Conservation (phyloP, 2,329 filamentous ascomycete genomes). For the Calycina marina region DNA sequence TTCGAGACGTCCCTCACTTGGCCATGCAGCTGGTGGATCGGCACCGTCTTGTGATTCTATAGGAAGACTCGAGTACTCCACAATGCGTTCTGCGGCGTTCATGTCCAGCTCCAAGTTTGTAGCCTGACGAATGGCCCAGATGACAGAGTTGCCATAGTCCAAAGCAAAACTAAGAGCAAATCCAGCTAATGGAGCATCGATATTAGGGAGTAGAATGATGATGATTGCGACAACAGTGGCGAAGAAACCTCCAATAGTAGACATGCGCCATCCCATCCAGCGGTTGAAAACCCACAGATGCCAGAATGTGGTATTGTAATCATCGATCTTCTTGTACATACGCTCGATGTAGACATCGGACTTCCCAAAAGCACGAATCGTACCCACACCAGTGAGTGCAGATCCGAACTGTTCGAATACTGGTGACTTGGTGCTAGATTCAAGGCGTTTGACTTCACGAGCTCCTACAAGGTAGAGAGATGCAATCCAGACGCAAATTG, state of each 20-base stretch:
- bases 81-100: slow-evolving; percentile 62
- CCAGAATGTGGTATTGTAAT: slow-evolving; percentile 49
- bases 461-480: slow-evolving; percentile 53
- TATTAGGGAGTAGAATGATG: slow-evolving; percentile 43
- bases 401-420: slow-evolving; percentile 71
- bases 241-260: slow-evolving; percentile 54
- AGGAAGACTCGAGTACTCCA: slow-evolving; percentile 57
- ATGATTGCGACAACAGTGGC: slow-evolving; percentile 48
- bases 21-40: slow-evolving; percentile 58
- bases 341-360: slow-evolving; percentile 47
- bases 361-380: slow-evolving; percentile 64
- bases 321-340: slow-evolving; percentile 58
- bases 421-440: slow-evolving; percentile 63
- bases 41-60: slow-evolving; percentile 50
- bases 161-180: slow-evolving; percentile 64
- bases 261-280: slow-evolving; percentile 64
- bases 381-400: slow-evolving; percentile 55
- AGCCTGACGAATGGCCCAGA: slow-evolving; percentile 53
- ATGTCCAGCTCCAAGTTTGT: slow-evolving; percentile 62
- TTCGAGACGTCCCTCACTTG: slow-evolving; percentile 56
- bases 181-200: slow-evolving; percentile 57
- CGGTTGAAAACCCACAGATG: slow-evolving; percentile 60
- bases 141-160: slow-evolving; percentile 48
- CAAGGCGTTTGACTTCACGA: slow-evolving; percentile 61
- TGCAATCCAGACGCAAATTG: slow-evolving; percentile 42